Base-by-base conservation (phyloP, 2,329 filamentous ascomycete genomes). In the Allantophomopsis cytisporea region DNA sequence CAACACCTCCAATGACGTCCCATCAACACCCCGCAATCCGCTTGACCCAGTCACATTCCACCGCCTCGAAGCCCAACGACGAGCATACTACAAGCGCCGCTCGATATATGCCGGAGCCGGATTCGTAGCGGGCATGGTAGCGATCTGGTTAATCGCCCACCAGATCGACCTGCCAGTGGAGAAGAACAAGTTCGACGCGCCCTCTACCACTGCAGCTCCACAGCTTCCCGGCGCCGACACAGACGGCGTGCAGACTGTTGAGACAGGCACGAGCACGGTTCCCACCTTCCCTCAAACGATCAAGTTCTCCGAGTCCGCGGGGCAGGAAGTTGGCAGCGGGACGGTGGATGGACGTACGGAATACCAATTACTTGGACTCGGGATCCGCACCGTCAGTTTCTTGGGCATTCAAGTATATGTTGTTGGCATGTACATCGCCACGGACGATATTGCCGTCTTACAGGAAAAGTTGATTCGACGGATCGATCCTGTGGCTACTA, bases 371-470 rank as follows among this genome's bases (percentile, higher is more conserved):
- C 72, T 96, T 6, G 91, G 91, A 0, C 64, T 95, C 5, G 91
- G 91, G 14, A 80, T 93, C 45, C 76, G 91, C 40, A 87, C 82
- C 1, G 91, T 98, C 23, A 93, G 83, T 17, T 94, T 96, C 59
- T 64, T 96, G 35, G 67, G 75, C 37, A 86, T 98, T 35, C 80
- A 94, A 57, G 91, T 98, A 39, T 98, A 98, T 62, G 83, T 96
- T 14, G 83, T 94, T 0, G 91, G 89, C 13, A 76, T 93, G 51
- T 98, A 98, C 63, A 71, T 96, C 18, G 84, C 87, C 18, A 89
- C 81, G 0, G 66, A 79, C 31, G 87, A 94, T 53, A 77, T 98
- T 43, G 76, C 80, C 4, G 68, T 71, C n/a, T 68, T 98, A 32
- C 89, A 96, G 60, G 69, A 73, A 48, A 73, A 76, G 35, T 70